phyloP scores from a whole-genome alignment of 1,284 basidiomycete species.

The Schizophyllum amplum region DNA sequence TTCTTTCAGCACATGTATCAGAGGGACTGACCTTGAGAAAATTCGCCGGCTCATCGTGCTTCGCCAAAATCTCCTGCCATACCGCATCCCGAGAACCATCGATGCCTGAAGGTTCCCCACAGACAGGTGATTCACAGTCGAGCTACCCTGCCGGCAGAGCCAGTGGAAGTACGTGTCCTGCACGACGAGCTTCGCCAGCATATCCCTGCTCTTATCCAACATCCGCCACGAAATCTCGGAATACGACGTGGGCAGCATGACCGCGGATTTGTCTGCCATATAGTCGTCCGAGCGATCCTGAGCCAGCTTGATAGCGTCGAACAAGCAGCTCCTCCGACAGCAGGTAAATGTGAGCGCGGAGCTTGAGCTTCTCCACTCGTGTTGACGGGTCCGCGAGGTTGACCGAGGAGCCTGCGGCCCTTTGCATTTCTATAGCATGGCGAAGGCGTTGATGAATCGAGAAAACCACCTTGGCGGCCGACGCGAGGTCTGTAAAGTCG shows the following conservation, averaged over 20 bases:
- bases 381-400: conserved; percentile 35
- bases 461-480: conserved; percentile 63
- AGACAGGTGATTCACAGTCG: conserved; percentile 72
- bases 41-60: conserved; percentile 58
- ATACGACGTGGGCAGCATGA: conserved; percentile 77
- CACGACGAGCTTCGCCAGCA: conserved; percentile 84
- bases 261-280: conserved; percentile 73
- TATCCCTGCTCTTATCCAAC: conserved; percentile 68
- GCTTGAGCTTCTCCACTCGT: conserved; percentile 54
- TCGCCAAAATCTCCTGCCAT: conserved; percentile 86
- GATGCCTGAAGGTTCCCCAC: conserved; percentile 78
- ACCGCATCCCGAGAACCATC: conserved; percentile 81
- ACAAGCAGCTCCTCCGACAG: conserved; percentile 78
- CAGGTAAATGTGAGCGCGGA: conserved; percentile 70
- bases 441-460: conserved; percentile 74
- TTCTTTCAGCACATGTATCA: not conserved
- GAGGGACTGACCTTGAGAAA: conserved; percentile 51
- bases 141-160: conserved; percentile 86
- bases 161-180: conserved; percentile 77
- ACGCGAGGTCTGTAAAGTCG: conserved; percentile 77
- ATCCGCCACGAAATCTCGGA: conserved; percentile 93
- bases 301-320: conserved; percentile 82
- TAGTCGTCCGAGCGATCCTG: conserved; percentile 70
- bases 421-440: conserved; percentile 55
- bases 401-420: conserved; percentile 35